phyloP scores from a whole-genome alignment of 768 basidiomycete genomes.

The Suillus hirtellus region DNA sequence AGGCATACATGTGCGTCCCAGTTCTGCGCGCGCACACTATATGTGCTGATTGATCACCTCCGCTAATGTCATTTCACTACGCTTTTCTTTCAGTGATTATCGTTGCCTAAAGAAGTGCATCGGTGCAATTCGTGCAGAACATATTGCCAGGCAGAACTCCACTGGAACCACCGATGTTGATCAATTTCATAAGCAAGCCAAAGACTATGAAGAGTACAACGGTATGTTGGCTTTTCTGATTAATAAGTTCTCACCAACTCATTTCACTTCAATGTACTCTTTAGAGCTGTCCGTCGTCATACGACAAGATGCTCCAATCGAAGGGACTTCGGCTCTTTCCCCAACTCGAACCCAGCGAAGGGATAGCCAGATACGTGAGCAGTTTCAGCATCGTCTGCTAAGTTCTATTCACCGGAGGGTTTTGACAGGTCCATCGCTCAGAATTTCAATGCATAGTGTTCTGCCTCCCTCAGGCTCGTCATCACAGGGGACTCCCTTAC shows the following conservation, averaged over 20 bases:
- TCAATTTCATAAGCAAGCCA: slow-evolving; percentile 4
- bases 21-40: slow-evolving; percentile 2
- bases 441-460: slow-evolving; percentile 9
- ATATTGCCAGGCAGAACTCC: slow-evolving; percentile 20
- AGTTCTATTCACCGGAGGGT: not conserved
- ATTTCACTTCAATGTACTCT: not conserved
- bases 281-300: not conserved
- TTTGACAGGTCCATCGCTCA: slow-evolving; percentile 18
- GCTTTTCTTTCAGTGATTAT: slow-evolving; percentile 57
- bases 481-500: slow-evolving; percentile 9
- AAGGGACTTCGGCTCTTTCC: not conserved
- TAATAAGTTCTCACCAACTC: not conserved
- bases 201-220: slow-evolving; percentile 8
- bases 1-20: slow-evolving; percentile 33
- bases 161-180: slow-evolving; percentile 12
- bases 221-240: not conserved
- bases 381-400: not conserved
- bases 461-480: slow-evolving; percentile 12
- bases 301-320: not conserved
- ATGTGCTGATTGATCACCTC: slow-evolving; percentile 1
- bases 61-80: not conserved
- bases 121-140: slow-evolving; percentile 47
- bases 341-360: slow-evolving; percentile 6
- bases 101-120: slow-evolving; percentile 69
- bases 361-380: slow-evolving; percentile 17